Conservation (phyloP, 2,329 filamentous ascomycete species). For the Fusarium praegraminearum region DNA sequence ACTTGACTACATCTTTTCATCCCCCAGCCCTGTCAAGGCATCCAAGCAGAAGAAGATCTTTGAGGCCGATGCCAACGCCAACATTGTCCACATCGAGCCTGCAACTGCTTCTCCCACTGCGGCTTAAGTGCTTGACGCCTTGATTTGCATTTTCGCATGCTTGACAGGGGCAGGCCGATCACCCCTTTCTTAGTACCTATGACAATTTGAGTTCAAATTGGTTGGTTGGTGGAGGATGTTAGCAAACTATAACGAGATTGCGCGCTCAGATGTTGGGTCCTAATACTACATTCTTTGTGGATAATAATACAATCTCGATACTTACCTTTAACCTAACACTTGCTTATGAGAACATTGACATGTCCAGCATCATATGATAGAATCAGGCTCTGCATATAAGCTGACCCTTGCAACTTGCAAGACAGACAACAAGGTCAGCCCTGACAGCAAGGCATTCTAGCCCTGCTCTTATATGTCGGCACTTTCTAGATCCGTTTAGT, state of each 20-base stretch:
- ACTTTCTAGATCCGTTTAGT: neutral
- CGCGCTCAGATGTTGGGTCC: constrained; percentile 1
- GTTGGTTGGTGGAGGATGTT: constrained; percentile 2
- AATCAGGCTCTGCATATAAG: rapidly evolving
- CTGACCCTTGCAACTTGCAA: rapidly evolving
- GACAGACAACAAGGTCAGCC: neutral
- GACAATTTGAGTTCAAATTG: neutral
- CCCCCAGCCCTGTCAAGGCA: constrained; percentile 36
- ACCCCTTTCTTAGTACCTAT: neutral
- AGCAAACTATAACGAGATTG: neutral
- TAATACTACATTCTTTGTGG: constrained; percentile 23
- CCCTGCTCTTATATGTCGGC: neutral
- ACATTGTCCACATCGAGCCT: constrained; percentile 39
- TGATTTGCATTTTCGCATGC: neutral
- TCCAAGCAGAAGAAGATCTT: constrained; percentile 41
- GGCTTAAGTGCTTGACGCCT: neutral
- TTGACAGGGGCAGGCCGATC: neutral
- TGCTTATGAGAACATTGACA: neutral
- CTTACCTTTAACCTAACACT: neutral
- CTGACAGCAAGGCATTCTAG: neutral
- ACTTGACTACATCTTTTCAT: constrained; percentile 42
- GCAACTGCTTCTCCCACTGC: constrained; percentile 1
- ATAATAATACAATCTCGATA: neutral
- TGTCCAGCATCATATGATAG: neutral
- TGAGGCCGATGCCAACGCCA: constrained; percentile 33